Base-by-base conservation (phyloP, 2,329 filamentous ascomycete species). In the Alternaria sp. region DNA sequence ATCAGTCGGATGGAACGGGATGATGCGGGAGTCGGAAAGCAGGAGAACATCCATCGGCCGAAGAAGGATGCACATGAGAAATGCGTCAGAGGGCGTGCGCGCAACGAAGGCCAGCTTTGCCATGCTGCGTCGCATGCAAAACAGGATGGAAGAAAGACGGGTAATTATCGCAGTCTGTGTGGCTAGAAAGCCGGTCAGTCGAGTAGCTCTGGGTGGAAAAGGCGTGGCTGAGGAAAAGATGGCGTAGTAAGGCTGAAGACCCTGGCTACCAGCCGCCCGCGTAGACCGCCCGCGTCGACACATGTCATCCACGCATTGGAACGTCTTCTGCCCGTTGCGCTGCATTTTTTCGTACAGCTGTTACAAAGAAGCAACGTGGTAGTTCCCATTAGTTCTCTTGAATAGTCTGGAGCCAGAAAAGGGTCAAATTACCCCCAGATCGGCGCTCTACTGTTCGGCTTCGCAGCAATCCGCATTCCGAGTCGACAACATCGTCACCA, bases 191-290 rank as follows among this genome's bases (percentile, higher is more conserved):
- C 13, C 46, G 36, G 23, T 64, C 40, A 26, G 19, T 30, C 21
- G 45, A 50, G 26, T 30, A 57, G 54, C 43, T 32, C 13, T 57
- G 12, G 32, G 15, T 40, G 36, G 36, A 40, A 40, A 40, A 40
- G 17, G 44, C 21, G 61, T 63, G 61, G 61, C 61, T 63, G 61
- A 60, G 19, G 44, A 25, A 40, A 52, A 52, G 49, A 52, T 63
- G 61, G 61, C 51, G 36, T 60, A 3, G 36, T 40, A 63, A 60
- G 61, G 61, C 61, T 63, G 61, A 60, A 43, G 28, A 60, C 57
- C 57, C 57, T 54, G 57, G 50, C 51, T 62, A 55, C 59, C 59
- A 62, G 59, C 59, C 59, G 59, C 59, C 26, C 45, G 58, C 54
- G 46, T 60, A 47, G 45, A 32, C 49, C 57, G 49, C 30, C 32